Conservation (phyloP, 805 yeast genomes). For the Pichia phayaonensis region DNA sequence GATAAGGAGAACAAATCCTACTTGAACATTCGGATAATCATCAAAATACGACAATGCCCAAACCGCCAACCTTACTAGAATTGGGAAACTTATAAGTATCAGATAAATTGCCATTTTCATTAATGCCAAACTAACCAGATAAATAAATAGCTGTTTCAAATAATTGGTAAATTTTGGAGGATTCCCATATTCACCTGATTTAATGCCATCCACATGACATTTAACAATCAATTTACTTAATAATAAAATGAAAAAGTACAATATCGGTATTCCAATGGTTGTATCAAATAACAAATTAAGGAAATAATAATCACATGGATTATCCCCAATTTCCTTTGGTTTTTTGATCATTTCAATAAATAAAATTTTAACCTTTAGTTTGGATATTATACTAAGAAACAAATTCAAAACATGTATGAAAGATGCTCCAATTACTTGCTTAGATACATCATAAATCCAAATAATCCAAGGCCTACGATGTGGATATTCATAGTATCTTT, state of each 20-base stretch:
- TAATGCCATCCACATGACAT: conserved; percentile 34
- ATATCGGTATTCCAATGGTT: conserved; percentile 83
- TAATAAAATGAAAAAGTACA: conserved; percentile 38
- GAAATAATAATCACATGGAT: conserved; percentile 94
- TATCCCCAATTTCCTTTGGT: conserved; percentile 31
- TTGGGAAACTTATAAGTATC: conserved; percentile 53
- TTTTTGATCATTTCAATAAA: conserved; percentile 2
- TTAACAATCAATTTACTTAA: background rate
- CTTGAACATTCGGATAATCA: conserved; percentile 72
- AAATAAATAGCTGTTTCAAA: conserved; percentile 62
- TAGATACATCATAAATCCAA: conserved; percentile 85
- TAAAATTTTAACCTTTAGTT: conserved; percentile 7
- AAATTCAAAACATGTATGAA: conserved; percentile 79
- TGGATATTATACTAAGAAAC: conserved; percentile 55
- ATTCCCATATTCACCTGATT: conserved; percentile 55
- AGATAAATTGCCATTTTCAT: conserved; percentile 52
- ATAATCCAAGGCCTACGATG: conserved; percentile 74
- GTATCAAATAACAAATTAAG: conserved; percentile 84
- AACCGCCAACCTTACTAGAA: conserved; percentile 62
- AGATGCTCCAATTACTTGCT: conserved; percentile 82
- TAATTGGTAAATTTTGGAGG: conserved; percentile 60
- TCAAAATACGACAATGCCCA: conserved; percentile 80
- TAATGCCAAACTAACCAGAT: conserved; percentile 52
- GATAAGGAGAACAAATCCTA: conserved; percentile 78
- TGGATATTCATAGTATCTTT: conserved; percentile 75